Evolutionary conservation across 192 early-diverging fungal genomes (phyloP).

Genomic region (Kappamyces sp.): DNA sequence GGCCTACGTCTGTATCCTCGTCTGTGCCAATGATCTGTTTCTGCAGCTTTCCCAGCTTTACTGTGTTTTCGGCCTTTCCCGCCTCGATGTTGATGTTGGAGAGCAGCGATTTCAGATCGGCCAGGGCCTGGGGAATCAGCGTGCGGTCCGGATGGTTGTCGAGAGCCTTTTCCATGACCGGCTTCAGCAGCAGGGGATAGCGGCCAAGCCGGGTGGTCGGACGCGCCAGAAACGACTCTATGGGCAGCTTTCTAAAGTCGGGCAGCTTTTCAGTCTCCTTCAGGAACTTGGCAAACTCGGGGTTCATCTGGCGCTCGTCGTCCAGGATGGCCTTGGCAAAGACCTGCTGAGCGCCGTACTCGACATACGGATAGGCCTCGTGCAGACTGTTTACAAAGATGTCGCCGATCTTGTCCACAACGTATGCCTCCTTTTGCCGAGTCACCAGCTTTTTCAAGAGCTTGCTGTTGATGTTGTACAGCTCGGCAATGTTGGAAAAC

Average conservation of each 20-base stretch:
- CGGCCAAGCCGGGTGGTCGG: constrained; percentile 84
- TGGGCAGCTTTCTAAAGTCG: constrained; percentile 71
- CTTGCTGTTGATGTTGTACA: constrained; percentile 32
- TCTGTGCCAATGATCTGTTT: constrained; percentile 44
- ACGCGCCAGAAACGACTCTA: constrained; percentile 80
- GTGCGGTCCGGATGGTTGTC: constrained; percentile 71
- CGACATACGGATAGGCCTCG: constrained; percentile 70
- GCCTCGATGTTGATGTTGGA: constrained; percentile 77
- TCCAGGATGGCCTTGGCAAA: constrained; percentile 79
- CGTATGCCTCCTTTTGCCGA: constrained; percentile 45
- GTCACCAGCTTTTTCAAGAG: constrained; percentile 27
- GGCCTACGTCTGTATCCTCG: constrained; percentile 21
- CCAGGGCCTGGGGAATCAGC: constrained; percentile 65
- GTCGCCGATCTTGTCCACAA: constrained; percentile 82
- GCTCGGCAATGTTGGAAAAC: constrained; percentile 33
- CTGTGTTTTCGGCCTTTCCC: constrained; percentile 79
- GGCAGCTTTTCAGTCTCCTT: constrained; percentile 67
- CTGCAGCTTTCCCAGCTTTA: constrained; percentile 72
- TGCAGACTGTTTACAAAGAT: constrained; percentile 68
- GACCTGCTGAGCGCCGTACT: constrained; percentile 81
- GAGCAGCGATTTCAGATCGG: constrained; percentile 67
- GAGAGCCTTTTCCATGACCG: constrained; percentile 77
- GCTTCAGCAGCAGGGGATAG: constrained; percentile 76
- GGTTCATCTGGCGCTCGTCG: constrained; percentile 43
- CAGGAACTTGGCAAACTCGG: constrained; percentile 67